Conservation (phyloP, 768 basidiomycete genomes). For the Leccinum incarnatum region DNA sequence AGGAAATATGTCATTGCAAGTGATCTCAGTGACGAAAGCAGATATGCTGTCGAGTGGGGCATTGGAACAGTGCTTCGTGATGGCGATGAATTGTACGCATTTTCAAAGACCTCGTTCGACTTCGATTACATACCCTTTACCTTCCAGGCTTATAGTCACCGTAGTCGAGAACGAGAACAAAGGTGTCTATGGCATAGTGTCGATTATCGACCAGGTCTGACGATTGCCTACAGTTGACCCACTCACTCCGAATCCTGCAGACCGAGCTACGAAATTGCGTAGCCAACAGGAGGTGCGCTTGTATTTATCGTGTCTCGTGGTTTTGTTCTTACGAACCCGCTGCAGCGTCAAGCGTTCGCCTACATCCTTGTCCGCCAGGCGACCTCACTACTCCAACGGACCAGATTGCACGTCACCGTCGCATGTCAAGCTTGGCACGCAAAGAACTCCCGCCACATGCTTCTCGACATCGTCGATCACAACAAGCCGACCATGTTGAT, state of each 20-base stretch:
- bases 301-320: not conserved
- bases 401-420: constrained; percentile 80
- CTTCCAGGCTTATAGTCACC: constrained; percentile 69
- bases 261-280: constrained; percentile 75
- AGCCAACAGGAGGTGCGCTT: constrained; percentile 84
- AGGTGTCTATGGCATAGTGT: constrained; percentile 42
- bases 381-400: constrained; percentile 86
- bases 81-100: constrained; percentile 78
- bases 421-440: constrained; percentile 96
- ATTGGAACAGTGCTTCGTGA: constrained; percentile 94
- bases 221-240: constrained; percentile 55
- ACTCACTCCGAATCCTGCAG: constrained; percentile 63
- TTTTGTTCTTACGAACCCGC: constrained; percentile 10
- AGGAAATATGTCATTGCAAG: constrained; percentile 85
- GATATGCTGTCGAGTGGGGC: constrained; percentile 97
- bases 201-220: not conserved
- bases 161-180: constrained; percentile 92
- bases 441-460: constrained; percentile 90
- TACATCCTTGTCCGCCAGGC: constrained; percentile 89
- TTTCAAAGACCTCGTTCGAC: not conserved
- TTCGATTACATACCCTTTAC: constrained; percentile 1
- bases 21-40: constrained; percentile 90
- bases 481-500: constrained; percentile 89
- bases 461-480: constrained; percentile 88
- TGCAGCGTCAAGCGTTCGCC: constrained; percentile 81